These are phyloP conservation scores for Parathielavia appendiculata DNA, from an alignment of 495 filamentous ascomycete species.

Conservation along the genomic window DNA sequence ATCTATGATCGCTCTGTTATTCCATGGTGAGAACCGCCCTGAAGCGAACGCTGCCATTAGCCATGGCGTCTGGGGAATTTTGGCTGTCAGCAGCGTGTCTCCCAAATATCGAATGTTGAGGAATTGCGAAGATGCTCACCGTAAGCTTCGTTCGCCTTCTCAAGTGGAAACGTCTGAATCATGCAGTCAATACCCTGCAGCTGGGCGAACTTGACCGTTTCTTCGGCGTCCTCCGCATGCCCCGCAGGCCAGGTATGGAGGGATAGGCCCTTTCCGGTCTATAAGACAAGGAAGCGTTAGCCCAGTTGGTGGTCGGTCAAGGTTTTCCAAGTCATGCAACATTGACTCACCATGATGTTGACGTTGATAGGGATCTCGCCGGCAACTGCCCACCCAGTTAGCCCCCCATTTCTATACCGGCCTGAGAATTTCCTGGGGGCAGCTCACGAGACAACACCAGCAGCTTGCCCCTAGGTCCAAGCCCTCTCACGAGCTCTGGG, in stretches of 20 bases:
- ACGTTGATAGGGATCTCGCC: constrained; percentile 13
- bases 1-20: neutral
- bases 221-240: constrained; percentile 59
- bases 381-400: constrained; percentile 7
- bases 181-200: constrained; percentile 55
- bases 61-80: constrained; percentile 11
- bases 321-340: neutral
- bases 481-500: constrained; percentile 48
- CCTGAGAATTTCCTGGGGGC: neutral
- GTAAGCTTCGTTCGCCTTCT: constrained; percentile 51
- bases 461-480: constrained; percentile 55
- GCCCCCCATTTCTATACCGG: neutral
- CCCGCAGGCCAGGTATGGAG: constrained; percentile 61
- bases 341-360: constrained; percentile 3
- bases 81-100: neutral
- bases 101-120: no score
- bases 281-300: neutral
- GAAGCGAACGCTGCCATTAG: constrained; percentile 16
- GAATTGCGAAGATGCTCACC: constrained; percentile 11
- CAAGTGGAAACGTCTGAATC: constrained; percentile 58
- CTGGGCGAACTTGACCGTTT: constrained; percentile 58
- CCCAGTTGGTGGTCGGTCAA: neutral
- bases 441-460: constrained; percentile 19
- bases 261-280: constrained; percentile 31
- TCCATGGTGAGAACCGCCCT: constrained; percentile 12